phyloP scores from a whole-genome alignment of 2,329 filamentous ascomycete genomes.

The Nemania diffusa region DNA sequence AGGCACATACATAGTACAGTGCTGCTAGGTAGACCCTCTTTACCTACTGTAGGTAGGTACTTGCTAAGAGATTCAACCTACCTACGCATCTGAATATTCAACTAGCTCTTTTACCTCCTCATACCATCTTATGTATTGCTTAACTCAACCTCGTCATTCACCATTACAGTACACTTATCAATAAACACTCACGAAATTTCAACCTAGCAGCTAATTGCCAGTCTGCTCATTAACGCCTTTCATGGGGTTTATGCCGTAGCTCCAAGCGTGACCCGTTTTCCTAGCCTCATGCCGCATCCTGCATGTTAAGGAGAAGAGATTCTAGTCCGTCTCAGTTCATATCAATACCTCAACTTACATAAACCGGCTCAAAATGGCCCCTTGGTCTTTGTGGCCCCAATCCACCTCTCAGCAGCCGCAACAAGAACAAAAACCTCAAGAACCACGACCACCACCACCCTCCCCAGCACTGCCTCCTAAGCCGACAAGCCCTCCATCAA shows the following conservation, averaged over 20 bases:
- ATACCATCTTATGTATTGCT: background rate
- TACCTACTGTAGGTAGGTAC: too few relatives aligned
- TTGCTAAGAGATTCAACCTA: too few relatives aligned
- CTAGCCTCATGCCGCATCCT: background rate
- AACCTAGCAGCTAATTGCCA: background rate
- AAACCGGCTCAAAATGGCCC: conserved; percentile 23
- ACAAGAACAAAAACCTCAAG: conserved; percentile 17
- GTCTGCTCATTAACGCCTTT: background rate
- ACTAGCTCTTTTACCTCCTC: too few relatives aligned
- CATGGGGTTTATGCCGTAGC: background rate
- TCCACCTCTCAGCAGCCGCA: conserved; percentile 29
- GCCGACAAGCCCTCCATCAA: conserved; percentile 10
- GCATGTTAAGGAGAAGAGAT: background rate
- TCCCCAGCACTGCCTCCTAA: conserved; percentile 25
- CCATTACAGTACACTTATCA: background rate
- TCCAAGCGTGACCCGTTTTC: background rate
- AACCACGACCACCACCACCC: conserved; percentile 11
- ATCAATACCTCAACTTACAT: background rate
- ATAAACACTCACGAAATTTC: background rate
- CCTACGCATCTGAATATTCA: too few relatives aligned
- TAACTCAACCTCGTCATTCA: background rate
- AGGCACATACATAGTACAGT: too few relatives aligned
- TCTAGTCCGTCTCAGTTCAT: background rate
- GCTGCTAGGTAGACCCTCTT: too few relatives aligned
- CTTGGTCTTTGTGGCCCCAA: conserved; percentile 33